phyloP scores from a whole-genome alignment of 2,329 filamentous ascomycete genomes.

The Aspergillus sclerotialis region DNA sequence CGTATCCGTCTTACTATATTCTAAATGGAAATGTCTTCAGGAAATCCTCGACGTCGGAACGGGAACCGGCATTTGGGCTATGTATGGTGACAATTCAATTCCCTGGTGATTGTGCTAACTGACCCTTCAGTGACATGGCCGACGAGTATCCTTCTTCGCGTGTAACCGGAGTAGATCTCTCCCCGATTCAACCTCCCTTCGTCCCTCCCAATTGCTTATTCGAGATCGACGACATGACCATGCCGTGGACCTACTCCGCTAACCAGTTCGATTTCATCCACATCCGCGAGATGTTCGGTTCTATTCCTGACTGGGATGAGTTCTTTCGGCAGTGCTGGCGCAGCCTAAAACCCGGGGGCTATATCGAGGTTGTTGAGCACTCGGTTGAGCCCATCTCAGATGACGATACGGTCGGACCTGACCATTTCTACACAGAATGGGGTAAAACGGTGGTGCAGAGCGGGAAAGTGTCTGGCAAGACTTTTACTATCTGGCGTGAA shows the following conservation, averaged over 20 bases:
- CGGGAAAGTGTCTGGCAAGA: conserved; percentile 16
- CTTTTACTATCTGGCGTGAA: conserved; percentile 24
- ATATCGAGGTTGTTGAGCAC: conserved; percentile 36
- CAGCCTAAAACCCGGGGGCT: conserved; percentile 25
- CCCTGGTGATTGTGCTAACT: too few species aligned
- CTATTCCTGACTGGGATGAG: conserved; percentile 40
- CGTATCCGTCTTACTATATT: background rate
- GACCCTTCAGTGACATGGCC: conserved; percentile 20
- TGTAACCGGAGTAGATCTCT: conserved; percentile 43
- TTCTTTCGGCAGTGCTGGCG: conserved; percentile 24
- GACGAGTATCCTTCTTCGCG: conserved; percentile 31
- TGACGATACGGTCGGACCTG: conserved; percentile 9
- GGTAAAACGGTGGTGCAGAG: conserved; percentile 11
- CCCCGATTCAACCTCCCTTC: conserved; percentile 42
- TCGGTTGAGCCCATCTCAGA: conserved; percentile 18
- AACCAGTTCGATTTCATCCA: conserved; percentile 41
- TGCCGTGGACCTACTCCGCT: conserved; percentile 34
- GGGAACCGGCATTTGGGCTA: conserved; percentile 16
- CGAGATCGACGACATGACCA: conserved; percentile 41
- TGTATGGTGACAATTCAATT: conserved; percentile 7
- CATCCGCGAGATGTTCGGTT: conserved; percentile 40
- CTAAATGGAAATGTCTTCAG: background rate
- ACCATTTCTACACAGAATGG: conserved; percentile 14
- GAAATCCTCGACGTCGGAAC: conserved; percentile 19
- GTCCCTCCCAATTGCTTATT: conserved; percentile 42